phyloP scores from a whole-genome alignment of 345 rosid genomes.

The Pistacia vera region DNA sequence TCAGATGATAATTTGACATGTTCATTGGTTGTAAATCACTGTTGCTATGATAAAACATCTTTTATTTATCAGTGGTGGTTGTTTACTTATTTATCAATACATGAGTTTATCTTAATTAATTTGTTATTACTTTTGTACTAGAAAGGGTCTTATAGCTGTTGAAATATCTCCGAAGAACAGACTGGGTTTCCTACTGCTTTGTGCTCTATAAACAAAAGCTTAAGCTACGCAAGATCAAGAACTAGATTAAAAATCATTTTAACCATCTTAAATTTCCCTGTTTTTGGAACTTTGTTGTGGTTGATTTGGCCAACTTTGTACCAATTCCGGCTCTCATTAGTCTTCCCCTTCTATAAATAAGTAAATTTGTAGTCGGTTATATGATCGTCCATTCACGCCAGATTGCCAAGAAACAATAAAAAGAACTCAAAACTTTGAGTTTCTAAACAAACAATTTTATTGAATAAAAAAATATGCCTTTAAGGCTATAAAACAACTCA shows the following conservation, averaged over 20 bases:
- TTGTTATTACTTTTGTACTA: constrained; percentile 25
- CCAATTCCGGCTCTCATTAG: background rate
- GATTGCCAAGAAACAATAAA: too few relatives aligned
- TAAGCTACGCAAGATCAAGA: constrained; percentile 11
- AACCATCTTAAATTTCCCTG: background rate
- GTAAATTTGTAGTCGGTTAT: too few relatives aligned
- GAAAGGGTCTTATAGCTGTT: constrained; percentile 75
- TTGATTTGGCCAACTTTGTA: constrained; percentile 5
- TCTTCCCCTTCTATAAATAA: too few relatives aligned
- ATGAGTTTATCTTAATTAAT: background rate
- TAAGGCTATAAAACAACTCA: too few relatives aligned
- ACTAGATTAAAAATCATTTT: background rate
- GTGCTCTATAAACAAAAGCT: constrained; percentile 58
- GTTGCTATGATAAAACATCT: background rate
- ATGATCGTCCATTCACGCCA: too few relatives aligned
- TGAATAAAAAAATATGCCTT: too few relatives aligned
- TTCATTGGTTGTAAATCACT: background rate
- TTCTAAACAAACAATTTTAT: too few relatives aligned
- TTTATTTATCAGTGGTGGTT: too few relatives aligned
- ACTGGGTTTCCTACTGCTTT: constrained; percentile 87
- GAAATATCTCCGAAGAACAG: constrained; percentile 85
- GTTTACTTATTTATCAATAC: background rate
- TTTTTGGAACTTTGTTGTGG: background rate
- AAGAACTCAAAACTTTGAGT: too few relatives aligned
- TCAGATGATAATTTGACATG: background rate